Percentiles rank a stretch among this genome's conserved stretches.
phyloP scores from a whole-genome alignment of 768 basidiomycete species.

The Dictyophora rubrovolvata region DNA sequence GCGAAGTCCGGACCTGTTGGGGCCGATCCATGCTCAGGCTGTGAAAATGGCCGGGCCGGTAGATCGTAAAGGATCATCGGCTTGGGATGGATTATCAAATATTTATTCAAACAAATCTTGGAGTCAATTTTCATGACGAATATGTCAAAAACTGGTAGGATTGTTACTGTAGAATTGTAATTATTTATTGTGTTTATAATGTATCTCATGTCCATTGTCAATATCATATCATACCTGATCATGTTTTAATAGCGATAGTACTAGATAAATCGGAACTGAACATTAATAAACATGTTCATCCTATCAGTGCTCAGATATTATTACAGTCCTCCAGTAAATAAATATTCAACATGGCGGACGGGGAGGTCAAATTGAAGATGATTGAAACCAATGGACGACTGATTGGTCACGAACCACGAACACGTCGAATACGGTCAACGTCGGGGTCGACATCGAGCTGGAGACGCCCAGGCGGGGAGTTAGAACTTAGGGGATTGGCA shows the following conservation, averaged over 20 bases:
- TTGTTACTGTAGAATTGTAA: neutral
- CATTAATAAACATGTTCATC: too few relatives aligned
- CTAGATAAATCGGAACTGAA: neutral
- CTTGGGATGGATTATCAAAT: neutral
- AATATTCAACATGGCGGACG: too few relatives aligned
- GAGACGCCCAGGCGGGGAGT: too few relatives aligned
- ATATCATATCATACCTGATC: neutral
- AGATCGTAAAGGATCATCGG: neutral
- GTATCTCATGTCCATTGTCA: neutral
- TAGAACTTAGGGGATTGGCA: too few relatives aligned
- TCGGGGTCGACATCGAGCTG: too few relatives aligned
- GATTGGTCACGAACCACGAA: too few relatives aligned
- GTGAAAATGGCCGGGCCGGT: neutral
- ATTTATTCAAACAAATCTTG: neutral
- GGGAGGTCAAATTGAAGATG: too few relatives aligned
- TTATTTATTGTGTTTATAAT: neutral
- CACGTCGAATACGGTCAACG: too few relatives aligned
- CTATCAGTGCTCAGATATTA: too few relatives aligned
- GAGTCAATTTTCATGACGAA: neutral
- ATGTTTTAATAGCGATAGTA: neutral
- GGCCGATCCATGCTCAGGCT: neutral
- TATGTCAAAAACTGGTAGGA: neutral
- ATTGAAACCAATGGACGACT: too few relatives aligned
- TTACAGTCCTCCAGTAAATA: too few relatives aligned
- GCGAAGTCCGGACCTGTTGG: neutral